Base-by-base conservation (phyloP, 2,329 filamentous ascomycete species). In the Curvularia sp. region DNA sequence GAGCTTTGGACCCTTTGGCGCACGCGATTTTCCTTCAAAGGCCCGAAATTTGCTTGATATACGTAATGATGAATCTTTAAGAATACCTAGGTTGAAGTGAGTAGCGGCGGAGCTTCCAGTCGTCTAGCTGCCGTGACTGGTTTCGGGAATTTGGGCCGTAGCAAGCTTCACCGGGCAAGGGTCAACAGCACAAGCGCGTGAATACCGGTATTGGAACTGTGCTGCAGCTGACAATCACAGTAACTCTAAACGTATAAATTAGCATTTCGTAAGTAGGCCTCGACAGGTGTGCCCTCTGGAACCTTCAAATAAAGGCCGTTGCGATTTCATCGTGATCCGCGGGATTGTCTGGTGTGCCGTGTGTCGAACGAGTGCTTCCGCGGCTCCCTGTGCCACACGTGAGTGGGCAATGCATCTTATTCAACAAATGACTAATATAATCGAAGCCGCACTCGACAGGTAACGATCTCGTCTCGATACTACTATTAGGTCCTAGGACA, bases 391-490 rank as follows among this genome's bases (percentile, higher is more conserved):
- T 55, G 18, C 51, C 41, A 21, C 46, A 49, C 46, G 34, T 51
- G 34, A 59, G 52, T 49, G 41, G 42, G 9, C 5, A 45, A 30
- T 19, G 41, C 52, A 55, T 46, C 32, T 41, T 23, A 27, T 50
- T 36, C 38, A 32, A 53, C 39, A 43, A 55, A 50, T 50, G 55
- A 55, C 55, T 55, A 55, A 49, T 55, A 34, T 34, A 55, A 34
- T 58, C 55, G n/a, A 58, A 36, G 43, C 46, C 47, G 28, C 46
- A 23, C 34, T 46, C 18, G 39, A 43, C 19, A 32, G 32, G 19
- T 45, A 19, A 32, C n/a, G 18, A 39, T 34, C 27, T 45, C 51
- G 45, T 28, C 30, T 45, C 30, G 21, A 25, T 54, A 55, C 23
- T 39, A 49, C 30, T 21, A 30, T 53, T 53, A 23, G 43, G 18